phyloP scores from a whole-genome alignment of 2,329 filamentous ascomycete genomes.

The Didymella glomerata region DNA sequence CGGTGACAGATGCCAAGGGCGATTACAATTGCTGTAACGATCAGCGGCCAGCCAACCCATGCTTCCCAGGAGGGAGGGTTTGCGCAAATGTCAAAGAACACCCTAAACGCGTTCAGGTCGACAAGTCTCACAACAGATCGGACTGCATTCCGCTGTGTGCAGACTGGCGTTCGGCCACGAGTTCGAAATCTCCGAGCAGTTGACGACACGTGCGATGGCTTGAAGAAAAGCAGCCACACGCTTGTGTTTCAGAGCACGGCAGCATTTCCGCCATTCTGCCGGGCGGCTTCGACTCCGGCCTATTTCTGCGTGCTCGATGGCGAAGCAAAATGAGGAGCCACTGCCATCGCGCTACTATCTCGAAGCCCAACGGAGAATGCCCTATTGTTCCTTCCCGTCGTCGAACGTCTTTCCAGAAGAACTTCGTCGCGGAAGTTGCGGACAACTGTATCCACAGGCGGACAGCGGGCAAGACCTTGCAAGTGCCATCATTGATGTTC shows the following conservation, averaged over 20 bases:
- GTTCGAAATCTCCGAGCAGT: slow-evolving; percentile 26
- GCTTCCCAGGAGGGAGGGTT: neutral
- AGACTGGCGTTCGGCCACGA: slow-evolving; percentile 8
- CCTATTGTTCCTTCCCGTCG: slow-evolving; percentile 6
- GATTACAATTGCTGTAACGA: slow-evolving; percentile 11
- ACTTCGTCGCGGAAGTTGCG: neutral
- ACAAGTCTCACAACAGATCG: slow-evolving; percentile 14
- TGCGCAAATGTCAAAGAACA: slow-evolving; percentile 5
- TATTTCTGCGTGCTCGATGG: slow-evolving; percentile 13
- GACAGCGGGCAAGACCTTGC: slow-evolving; percentile 1
- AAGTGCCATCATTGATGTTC: neutral
- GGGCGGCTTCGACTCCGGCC: slow-evolving; percentile 7
- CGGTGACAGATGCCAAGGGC: slow-evolving; percentile 13
- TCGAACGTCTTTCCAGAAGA: slow-evolving; percentile 15
- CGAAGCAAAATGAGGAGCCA: slow-evolving; percentile 1
- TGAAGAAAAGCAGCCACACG: slow-evolving; percentile 13
- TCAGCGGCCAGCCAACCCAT: slow-evolving; percentile 13
- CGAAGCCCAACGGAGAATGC: slow-evolving; percentile 2
- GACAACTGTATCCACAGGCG: neutral
- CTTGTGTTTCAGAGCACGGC: slow-evolving; percentile 22
- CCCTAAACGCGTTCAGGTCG: slow-evolving; percentile 3
- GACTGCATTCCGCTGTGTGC: slow-evolving; percentile 22
- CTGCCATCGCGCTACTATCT: slow-evolving; percentile 15
- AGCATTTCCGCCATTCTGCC: slow-evolving; percentile 17
- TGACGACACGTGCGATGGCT: slow-evolving; percentile 28